A percentile compares a stretch with the other conserved stretches of the same genome.
Evolutionary conservation across 163 green algal genomes (phyloP).

Genomic region (Chlorella variabilis): DNA sequence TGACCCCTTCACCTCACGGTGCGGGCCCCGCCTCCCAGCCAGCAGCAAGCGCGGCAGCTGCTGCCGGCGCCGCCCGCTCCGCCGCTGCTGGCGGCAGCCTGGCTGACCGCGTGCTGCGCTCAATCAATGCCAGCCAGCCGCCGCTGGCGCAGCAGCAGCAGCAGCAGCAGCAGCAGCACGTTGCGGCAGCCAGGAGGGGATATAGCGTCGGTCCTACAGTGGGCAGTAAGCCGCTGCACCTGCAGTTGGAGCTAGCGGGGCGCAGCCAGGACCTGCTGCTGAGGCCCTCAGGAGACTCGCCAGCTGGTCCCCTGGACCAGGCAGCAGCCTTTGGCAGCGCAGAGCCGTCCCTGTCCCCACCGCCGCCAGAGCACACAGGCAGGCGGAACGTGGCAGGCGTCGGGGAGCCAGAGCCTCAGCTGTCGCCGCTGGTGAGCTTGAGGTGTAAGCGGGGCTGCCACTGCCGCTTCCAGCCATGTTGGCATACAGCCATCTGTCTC

Average conservation of each 20-base stretch:
- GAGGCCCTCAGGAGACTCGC: not conserved
- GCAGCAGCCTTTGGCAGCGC: not conserved
- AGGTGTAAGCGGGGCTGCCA: too few species aligned
- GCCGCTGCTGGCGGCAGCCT: not conserved
- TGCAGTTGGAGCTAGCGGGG: not conserved
- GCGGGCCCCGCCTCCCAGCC: too few species aligned
- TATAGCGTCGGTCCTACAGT: not conserved
- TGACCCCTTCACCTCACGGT: not conserved
- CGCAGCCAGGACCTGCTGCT: not conserved
- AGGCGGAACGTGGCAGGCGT: too few species aligned
- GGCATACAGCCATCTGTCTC: too few species aligned
- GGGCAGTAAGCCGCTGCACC: not conserved
- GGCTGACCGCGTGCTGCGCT: not conserved
- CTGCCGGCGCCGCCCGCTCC: too few species aligned
- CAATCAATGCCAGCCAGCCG: not conserved
- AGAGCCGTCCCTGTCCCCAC: not conserved
- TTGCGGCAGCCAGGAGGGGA: not conserved
- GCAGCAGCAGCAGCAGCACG: not conserved
- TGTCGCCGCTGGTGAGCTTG: too few species aligned
- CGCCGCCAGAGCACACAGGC: too few species aligned
- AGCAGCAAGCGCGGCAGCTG: not conserved
- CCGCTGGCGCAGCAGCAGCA: not conserved
- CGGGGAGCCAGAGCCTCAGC: too few species aligned
- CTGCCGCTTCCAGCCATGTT: too few species aligned
- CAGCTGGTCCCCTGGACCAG: not conserved